Evolutionary conservation across 495 filamentous ascomycete genomes (phyloP), one percentile per base, ranked within the genome.

Genomic region (Jackrogersella minutella): DNA sequence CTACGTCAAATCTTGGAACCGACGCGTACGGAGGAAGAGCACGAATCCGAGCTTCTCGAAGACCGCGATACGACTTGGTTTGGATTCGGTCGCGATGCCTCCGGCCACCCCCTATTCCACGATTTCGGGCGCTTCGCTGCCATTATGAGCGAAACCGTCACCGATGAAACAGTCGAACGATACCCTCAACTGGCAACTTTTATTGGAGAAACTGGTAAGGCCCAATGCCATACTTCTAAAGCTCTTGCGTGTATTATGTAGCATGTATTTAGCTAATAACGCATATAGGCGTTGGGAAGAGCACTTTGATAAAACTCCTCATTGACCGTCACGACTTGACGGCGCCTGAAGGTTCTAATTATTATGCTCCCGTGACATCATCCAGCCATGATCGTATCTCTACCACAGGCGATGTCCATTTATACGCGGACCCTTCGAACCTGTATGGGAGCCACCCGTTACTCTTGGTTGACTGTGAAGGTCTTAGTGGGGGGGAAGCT

Each of bases 331-430:
- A 74, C 37, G 68, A 73, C 28, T 40, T 61, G 22, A 55, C 63
- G 24, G 37, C 58, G 10, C 61, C 53, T 26, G 56, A 53, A 21
- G 62, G 63, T 4, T 51, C 40, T 5, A 62, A 62, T 46, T 76
- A 76, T 44, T 71, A 67, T 16, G 68, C 65, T 3, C 75, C 77
- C 0, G 76, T 82, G 10, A 74, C 74, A 0, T 78, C 78, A 0
- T 73, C 73, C 5, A 65, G 47, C 44, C 75, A 77, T 41, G 78
- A 83, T 22, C 75, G 79, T 28, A 62, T 80, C n/a, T 83, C 87
- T 0, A 88, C 86, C 4, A 87, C 86, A 4, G 86, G 78, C 9
- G 85, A 88, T 66, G 87, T 90, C 19, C 87, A 90, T 73, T 76
- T 90, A 10, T 90, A 89, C 53, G 72, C 80, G 0, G 87, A 90